A percentile compares a stretch with the other conserved stretches of the same genome.
Evolutionary conservation across 441 rosid genomes (phyloP).

Genomic region (Codiaeum variegatum): DNA sequence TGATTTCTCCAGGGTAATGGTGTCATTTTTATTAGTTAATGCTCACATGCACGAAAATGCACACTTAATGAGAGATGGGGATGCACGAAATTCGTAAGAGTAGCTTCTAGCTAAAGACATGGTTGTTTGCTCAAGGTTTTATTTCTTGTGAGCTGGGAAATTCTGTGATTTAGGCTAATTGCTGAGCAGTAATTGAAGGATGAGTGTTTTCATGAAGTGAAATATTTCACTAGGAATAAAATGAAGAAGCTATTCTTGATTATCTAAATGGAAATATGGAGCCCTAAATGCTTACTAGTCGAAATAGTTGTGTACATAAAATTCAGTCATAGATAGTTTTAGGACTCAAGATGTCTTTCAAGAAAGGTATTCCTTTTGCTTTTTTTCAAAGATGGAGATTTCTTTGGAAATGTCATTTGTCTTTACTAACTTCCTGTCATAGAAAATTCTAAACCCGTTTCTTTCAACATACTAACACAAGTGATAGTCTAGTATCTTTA

Average conservation of each 20-base stretch:
- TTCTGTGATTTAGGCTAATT: too few relatives aligned
- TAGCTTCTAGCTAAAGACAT: neutral
- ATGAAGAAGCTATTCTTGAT: neutral
- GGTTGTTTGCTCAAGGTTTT: neutral
- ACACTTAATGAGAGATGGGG: neutral
- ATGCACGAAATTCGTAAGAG: neutral
- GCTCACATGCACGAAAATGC: neutral
- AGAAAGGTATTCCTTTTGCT: neutral
- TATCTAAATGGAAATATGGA: neutral
- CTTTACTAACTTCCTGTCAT: neutral
- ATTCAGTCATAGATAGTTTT: neutral
- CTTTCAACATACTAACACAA: neutral
- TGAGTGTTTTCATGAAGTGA: neutral
- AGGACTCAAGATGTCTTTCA: neutral
- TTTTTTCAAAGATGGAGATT: neutral
- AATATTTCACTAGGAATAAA: neutral
- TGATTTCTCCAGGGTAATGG: neutral
- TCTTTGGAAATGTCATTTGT: neutral
- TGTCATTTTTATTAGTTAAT: neutral
- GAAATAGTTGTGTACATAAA: neutral
- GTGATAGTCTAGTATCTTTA: neutral
- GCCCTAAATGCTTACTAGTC: neutral
- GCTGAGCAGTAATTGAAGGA: neutral
- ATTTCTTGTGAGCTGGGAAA: neutral
- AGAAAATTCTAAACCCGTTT: neutral